phyloP scores from a whole-genome alignment of 306 rosid genomes.

The Casuarina equisetifolia region DNA sequence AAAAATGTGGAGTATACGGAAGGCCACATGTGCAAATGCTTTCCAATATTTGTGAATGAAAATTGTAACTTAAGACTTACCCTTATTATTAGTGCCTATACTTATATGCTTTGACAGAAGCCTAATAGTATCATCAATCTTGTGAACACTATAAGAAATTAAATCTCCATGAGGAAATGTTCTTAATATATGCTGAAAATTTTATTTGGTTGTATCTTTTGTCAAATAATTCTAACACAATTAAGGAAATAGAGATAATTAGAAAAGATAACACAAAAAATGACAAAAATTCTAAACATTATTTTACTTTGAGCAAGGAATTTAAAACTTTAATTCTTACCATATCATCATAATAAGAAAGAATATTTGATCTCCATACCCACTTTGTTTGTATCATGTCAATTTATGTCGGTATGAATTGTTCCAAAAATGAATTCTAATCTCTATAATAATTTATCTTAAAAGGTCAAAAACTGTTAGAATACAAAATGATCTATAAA shows the following conservation, averaged over 20 bases:
- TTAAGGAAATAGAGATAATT: background rate
- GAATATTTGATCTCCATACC: slow-evolving; percentile 92
- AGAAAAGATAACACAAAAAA: background rate
- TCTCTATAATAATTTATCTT: slow-evolving; percentile 53
- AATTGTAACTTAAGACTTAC: slow-evolving; percentile 39
- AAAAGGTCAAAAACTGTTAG: slow-evolving; percentile 11
- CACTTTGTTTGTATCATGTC: slow-evolving; percentile 84
- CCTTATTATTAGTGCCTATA: slow-evolving; percentile 94
- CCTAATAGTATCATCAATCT: slow-evolving; percentile 95
- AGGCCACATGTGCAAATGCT: slow-evolving; percentile 1
- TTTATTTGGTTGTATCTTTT: slow-evolving; percentile 90
- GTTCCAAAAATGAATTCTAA: slow-evolving; percentile 85
- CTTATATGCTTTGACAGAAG: slow-evolving; percentile 84
- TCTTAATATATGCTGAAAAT: slow-evolving; percentile 76
- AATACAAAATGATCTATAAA: background rate
- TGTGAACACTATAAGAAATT: slow-evolving; percentile 82
- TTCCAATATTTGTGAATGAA: background rate
- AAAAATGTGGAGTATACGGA: background rate
- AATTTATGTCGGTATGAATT: slow-evolving; percentile 80
- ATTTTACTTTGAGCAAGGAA: slow-evolving; percentile 1
- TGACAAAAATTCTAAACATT: background rate
- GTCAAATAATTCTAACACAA: slow-evolving; percentile 64
- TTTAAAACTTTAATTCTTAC: slow-evolving; percentile 37
- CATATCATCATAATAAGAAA: slow-evolving; percentile 76
- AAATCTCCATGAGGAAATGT: slow-evolving; percentile 89